Evolutionary conservation across 331 rosid genomes (phyloP).

Genomic region (Arachis monticola): DNA sequence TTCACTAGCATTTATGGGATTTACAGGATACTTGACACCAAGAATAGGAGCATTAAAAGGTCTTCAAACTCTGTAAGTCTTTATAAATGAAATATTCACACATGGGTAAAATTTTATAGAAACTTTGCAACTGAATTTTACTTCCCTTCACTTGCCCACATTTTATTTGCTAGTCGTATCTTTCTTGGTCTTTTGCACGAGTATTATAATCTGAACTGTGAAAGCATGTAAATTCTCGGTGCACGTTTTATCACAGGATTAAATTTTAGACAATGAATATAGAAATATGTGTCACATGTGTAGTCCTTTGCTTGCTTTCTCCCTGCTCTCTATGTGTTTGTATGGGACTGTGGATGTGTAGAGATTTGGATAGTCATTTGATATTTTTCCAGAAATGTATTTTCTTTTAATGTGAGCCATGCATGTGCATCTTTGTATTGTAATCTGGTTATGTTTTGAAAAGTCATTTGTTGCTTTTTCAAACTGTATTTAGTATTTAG

Average conservation of each 20-base stretch:
- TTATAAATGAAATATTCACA: slow-evolving; percentile 20
- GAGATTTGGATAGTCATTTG: not conserved
- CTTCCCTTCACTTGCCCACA: not conserved
- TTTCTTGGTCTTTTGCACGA: slow-evolving; percentile 29
- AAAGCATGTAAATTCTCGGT: slow-evolving; percentile 14
- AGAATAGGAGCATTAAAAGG: slow-evolving; percentile 63
- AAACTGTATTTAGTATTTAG: not conserved
- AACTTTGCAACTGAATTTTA: slow-evolving; percentile 16
- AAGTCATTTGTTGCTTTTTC: not conserved
- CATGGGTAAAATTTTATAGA: not conserved
- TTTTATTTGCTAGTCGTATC: slow-evolving; percentile 23
- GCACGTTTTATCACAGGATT: not conserved
- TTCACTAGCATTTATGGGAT: slow-evolving; percentile 78
- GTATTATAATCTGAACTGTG: slow-evolving; percentile 7
- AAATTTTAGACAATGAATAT: slow-evolving; percentile 13
- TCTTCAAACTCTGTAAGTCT: slow-evolving; percentile 74
- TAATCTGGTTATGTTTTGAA: not conserved
- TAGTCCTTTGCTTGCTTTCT: not conserved
- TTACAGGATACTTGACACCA: slow-evolving; percentile 78
- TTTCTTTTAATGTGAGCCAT: not conserved
- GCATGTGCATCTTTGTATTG: not conserved
- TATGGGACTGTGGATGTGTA: not conserved
- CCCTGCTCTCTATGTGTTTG: not conserved
- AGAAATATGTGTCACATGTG: not conserved
- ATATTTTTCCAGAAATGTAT: no score